Evolutionary conservation across 192 early-diverging fungal species (phyloP), one percentile per base, ranked within the genome.

Genomic region (Coemansia interrupta): DNA sequence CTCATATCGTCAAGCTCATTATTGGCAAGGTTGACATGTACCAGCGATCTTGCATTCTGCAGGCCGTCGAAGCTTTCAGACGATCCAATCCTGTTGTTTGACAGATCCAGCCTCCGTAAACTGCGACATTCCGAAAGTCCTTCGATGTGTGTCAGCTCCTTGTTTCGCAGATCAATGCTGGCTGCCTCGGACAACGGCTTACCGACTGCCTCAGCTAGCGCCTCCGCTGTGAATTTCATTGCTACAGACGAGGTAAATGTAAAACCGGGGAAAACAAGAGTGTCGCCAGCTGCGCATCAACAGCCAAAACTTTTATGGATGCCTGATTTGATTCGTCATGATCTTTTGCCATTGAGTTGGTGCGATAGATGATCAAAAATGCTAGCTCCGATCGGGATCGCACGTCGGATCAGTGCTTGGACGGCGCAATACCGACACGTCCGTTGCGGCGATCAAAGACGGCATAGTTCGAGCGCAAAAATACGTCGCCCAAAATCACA

Each of bases 21-120:
- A 56, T 84, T 80, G 52, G 80, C 82, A 56, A 90, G 68, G 61
- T 91, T 89, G 54, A 91, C 62, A 2, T 91, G 86, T 81, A 57
- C 22, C 23, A 45, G 29, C 15, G 18, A 11, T 17, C 20, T 43
- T 23, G 91, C 66, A 19, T 81, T 74, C 57, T 70, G 71, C 56
- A 92, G 61, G 7, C 75, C 63, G 8, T 82, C 62, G 2, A 92
- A 42, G 1, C 83, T 80, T 10, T 83, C 78, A 45, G 81, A 73
- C 11, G 64, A 67, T 39, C 85, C 82, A 7, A 92, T 64, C 19
- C 81, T 53, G 66, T 92, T 92, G 44, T 72, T 61, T 6, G 79
- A 69, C 39, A 92, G 70, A 70, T 87, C 86, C 4, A 92, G 67
- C 61, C 80, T 78, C 6, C 56, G 49, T 12, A 66, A 73, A 48